Conservation (phyloP, 73 alveolate species). For the Stentor roeselii region DNA sequence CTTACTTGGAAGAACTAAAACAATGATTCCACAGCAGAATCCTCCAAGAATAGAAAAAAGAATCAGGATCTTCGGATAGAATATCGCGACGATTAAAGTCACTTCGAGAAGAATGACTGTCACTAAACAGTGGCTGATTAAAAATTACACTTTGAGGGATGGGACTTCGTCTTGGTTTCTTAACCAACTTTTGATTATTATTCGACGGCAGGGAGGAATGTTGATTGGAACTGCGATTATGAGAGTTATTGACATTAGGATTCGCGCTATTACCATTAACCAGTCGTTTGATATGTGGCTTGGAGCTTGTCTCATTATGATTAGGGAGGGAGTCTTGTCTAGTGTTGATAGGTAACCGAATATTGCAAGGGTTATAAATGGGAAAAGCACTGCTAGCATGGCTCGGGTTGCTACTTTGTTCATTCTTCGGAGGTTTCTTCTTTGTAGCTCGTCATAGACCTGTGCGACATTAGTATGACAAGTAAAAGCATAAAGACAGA, state of each 20-base stretch:
- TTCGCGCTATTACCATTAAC: constrained; percentile 9
- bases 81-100: not conserved
- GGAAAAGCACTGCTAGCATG: not conserved
- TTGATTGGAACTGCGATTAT: constrained; percentile 14
- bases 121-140: not conserved
- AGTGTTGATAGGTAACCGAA: constrained; percentile 19
- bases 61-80: not conserved
- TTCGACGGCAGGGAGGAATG: constrained; percentile 6
- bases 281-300: not conserved
- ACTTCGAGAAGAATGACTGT: not conserved
- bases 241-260: constrained; percentile 14
- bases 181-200: not conserved
- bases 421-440: constrained; percentile 1
- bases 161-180: not conserved
- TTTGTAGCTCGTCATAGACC: not conserved
- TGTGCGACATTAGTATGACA: constrained; percentile 24
- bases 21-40: constrained; percentile 25
- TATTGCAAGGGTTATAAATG: not conserved
- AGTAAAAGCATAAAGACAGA: constrained; percentile 20
- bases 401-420: not conserved
- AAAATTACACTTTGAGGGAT: not conserved
- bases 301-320: constrained; percentile 9
- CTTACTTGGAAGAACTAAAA: not conserved
- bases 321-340: not conserved
- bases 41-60: constrained; percentile 11